Base-by-base conservation (phyloP, 163 green algal genomes). In the Scenedesmus sp. region DNA sequence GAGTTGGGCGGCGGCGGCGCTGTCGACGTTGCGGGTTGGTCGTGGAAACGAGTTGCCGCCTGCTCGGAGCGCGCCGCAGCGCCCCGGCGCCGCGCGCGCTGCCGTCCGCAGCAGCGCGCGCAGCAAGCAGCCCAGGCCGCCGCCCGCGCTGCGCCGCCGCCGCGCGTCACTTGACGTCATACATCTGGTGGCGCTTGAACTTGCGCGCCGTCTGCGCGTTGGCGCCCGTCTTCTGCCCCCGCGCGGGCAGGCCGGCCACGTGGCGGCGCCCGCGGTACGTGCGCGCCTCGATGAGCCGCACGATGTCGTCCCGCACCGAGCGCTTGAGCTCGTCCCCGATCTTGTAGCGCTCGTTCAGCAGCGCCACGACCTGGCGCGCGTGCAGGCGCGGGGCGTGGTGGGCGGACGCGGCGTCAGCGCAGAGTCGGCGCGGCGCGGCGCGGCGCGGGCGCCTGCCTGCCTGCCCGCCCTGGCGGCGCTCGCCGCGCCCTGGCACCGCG, bases 151-250 rank as follows among this genome's bases (percentile, higher is more conserved):
- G 39, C 39, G 39, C 39, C 39, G 10, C 51, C 51, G 45, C 14
- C 15, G 14, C 44, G 20, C 20, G 60, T 60, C 24, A 83, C 58
- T 78, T 78, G 39, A 83, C 66, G 44, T 83, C 77, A n/a, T 83
- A 83, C 58, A 63, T 50, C 9, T 70, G 17, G 34, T 83, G 77
- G 31, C 77, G 15, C 66, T 66, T 78, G 67, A 83, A 79, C 48
- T 83, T 83, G 66, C 95, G 92, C 15, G 90, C 63, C 13, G 92
- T 97, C 18, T 92, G 79, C 2, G 91, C 89, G 70, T 98, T 98
- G 60, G 85, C 96, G 87, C 95, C 94, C 36, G 94, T 97, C n/a
- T 87, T 80, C 86, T 98, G 94, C 36, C 94, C 94, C 10, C 89
- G 83, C 33, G 87, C 75, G 10, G 94, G 94, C 78, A 98, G 86